These are phyloP conservation scores for Pneumocystis oryctolagi DNA, from an alignment of 1,139 yeast species.

Conservation along the genomic window DNA sequence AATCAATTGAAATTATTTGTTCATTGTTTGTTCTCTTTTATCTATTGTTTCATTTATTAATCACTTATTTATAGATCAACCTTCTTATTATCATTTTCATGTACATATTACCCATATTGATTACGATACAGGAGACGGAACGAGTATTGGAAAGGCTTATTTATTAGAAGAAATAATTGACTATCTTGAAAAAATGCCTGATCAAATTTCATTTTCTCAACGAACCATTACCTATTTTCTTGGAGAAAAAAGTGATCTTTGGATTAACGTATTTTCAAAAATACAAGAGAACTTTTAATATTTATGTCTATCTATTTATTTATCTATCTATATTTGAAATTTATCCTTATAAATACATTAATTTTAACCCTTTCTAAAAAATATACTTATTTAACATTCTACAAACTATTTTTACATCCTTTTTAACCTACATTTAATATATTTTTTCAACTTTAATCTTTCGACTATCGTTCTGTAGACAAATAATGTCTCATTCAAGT, in stretches of 20 bases:
- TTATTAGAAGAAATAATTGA: constrained; percentile 72
- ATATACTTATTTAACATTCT: too few relatives aligned
- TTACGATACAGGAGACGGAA: constrained; percentile 63
- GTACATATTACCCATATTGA: constrained; percentile 70
- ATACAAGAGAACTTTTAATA: neutral
- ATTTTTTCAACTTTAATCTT: too few relatives aligned
- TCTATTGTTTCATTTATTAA: neutral
- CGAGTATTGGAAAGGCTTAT: constrained; percentile 66
- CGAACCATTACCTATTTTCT: constrained; percentile 40
- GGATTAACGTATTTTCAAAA: constrained; percentile 29
- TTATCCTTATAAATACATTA: neutral
- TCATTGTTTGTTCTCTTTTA: constrained; percentile 32
- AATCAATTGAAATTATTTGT: constrained; percentile 58
- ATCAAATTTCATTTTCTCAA: constrained; percentile 34
- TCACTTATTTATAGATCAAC: constrained; percentile 38
- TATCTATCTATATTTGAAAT: neutral
- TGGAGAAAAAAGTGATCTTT: constrained; percentile 67
- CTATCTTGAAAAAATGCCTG: constrained; percentile 40
- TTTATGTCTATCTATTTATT: neutral
- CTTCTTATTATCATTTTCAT: constrained; percentile 91
- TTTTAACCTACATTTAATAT: too few relatives aligned
- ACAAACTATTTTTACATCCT: neutral
- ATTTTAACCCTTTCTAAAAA: neutral
- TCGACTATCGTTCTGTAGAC: neutral
- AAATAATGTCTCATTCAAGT: neutral